These are phyloP conservation scores for Phlebiopsis gigantea DNA, from an alignment of 768 basidiomycete genomes.

Conservation along the genomic window DNA sequence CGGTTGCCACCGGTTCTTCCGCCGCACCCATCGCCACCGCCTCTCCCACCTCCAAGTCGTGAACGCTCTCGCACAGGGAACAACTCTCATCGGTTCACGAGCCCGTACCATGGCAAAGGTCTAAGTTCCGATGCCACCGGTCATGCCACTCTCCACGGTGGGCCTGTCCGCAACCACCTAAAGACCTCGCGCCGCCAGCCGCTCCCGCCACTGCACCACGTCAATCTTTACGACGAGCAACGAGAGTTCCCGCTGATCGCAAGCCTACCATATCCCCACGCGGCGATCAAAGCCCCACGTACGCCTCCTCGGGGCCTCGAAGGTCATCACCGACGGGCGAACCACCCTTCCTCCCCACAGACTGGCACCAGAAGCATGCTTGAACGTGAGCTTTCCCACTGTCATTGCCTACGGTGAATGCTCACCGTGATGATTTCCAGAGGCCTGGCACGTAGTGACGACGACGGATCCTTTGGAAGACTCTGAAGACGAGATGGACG, in stretches of 20 bases:
- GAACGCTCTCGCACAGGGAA: background rate
- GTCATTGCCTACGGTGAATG: background rate
- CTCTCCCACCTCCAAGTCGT: background rate
- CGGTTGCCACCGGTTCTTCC: conserved; percentile 2
- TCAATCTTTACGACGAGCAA: background rate
- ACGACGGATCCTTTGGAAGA: conserved; percentile 69
- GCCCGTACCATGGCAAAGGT: background rate
- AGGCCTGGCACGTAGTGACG: conserved; percentile 66
- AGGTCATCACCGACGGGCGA: background rate
- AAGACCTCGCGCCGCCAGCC: conserved; percentile 12
- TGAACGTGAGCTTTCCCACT: conserved; percentile 43
- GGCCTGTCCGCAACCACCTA: conserved; percentile 17
- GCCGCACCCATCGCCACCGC: background rate
- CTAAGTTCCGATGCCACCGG: background rate
- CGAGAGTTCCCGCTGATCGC: background rate
- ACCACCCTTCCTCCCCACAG: conserved; percentile 5
- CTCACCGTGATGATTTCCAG: conserved; percentile 31
- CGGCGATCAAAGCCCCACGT: background rate
- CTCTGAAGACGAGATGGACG: conserved; percentile 71
- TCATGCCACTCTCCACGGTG: conserved; percentile 12
- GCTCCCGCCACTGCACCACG: background rate
- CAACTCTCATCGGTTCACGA: background rate
- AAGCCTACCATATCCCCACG: background rate
- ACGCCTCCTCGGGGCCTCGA: conserved; percentile 2
- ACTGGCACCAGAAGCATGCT: conserved; percentile 37